These are phyloP conservation scores for Oryza meyeriana DNA, from an alignment of 176 grass and related monocot genomes.

Conservation along the genomic window DNA sequence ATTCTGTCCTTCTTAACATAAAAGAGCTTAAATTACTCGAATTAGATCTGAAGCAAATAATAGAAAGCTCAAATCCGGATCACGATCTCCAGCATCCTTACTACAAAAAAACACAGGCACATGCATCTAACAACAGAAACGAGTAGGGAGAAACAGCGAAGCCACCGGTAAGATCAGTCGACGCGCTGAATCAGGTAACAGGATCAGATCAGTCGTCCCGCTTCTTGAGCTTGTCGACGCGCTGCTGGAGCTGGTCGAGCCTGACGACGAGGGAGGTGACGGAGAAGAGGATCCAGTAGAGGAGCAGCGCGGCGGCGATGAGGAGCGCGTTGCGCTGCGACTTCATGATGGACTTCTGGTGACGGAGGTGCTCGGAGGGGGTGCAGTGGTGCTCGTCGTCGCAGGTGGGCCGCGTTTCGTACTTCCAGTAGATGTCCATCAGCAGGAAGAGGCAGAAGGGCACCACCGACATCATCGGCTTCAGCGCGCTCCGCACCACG, in stretches of 20 bases:
- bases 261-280: conserved; percentile 72
- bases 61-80: conserved; percentile 14
- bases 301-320: conserved; percentile 80
- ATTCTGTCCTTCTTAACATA: neutral
- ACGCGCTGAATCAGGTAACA: neutral
- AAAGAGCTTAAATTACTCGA: conserved; percentile 12
- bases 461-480: conserved; percentile 85
- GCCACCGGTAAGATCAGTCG: neutral
- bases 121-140: conserved; percentile 10
- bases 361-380: conserved; percentile 82
- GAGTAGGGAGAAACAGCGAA: neutral
- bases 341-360: conserved; percentile 98
- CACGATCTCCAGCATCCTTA: conserved; percentile 6
- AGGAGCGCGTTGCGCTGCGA: conserved; percentile 92
- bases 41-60: conserved; percentile 29
- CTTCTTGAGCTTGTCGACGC: conserved; percentile 83
- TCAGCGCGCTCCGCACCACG: conserved; percentile 72
- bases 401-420: conserved; percentile 83
- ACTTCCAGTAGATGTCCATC: conserved; percentile 99
- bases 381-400: conserved; percentile 77
- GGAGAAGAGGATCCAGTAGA: conserved; percentile 93
- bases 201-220: conserved; percentile 51
- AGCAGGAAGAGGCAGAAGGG: conserved; percentile 94
- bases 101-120: neutral
- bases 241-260: conserved; percentile 70